A percentile compares a stretch with the other conserved stretches of the same genome.
Conservation (phyloP, 2,329 filamentous ascomycete species). For the Scytalidium sp. region DNA sequence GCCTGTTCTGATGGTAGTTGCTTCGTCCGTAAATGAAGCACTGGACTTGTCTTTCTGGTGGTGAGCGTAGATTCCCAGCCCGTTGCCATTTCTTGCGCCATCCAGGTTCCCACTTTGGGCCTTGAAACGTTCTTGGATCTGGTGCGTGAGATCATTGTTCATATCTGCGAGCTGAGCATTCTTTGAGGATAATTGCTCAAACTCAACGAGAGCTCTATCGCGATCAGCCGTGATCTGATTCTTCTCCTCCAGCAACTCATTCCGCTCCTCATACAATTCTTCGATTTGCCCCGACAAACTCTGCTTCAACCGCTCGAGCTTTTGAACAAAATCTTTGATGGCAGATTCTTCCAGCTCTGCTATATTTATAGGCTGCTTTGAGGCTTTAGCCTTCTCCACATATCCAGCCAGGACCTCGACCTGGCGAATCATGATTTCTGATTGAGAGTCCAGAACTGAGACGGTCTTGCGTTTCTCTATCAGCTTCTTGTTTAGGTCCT, state of each 20-base stretch:
- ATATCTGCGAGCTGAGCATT: constrained; percentile 92
- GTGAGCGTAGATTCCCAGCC: constrained; percentile 59
- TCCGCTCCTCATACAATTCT: constrained; percentile 66
- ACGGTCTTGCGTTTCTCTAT: constrained; percentile 95
- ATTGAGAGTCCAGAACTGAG: constrained; percentile 88
- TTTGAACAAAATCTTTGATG: constrained; percentile 86
- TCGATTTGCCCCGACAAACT: constrained; percentile 57
- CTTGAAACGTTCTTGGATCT: constrained; percentile 92
- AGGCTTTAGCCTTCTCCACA: constrained; percentile 81
- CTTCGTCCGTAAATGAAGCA: constrained; percentile 26
- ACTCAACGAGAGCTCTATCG: constrained; percentile 91
- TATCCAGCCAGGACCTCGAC: constrained; percentile 87
- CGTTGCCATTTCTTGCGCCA: constrained; percentile 45
- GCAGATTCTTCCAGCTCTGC: constrained; percentile 82
- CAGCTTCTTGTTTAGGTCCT: constrained; percentile 77
- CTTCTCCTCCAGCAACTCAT: constrained; percentile 81
- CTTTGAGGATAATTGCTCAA: constrained; percentile 90
- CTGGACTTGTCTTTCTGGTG: constrained; percentile 45
- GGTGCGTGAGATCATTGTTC: constrained; percentile 92
- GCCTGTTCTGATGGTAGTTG: constrained; percentile 36
- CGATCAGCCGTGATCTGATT: constrained; percentile 78
- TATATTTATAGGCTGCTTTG: constrained; percentile 75
- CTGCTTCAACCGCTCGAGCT: constrained; percentile 59
- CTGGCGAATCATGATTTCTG: constrained; percentile 92
- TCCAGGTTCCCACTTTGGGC: constrained; percentile 57